Evolutionary conservation across 2,329 filamentous ascomycete genomes (phyloP).

Genomic region (Eurotiales sp.): DNA sequence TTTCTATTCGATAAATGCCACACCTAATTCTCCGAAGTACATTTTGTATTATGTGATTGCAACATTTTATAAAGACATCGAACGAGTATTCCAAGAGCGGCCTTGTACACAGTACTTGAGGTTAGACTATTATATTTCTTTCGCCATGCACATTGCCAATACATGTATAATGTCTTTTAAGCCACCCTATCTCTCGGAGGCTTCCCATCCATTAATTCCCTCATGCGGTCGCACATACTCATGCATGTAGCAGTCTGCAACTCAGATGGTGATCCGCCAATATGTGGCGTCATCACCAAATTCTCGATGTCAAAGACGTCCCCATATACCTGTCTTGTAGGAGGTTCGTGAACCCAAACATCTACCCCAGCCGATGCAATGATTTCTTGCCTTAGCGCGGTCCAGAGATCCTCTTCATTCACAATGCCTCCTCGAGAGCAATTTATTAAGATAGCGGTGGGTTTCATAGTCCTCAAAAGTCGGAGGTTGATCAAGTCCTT

Average conservation of each 20-base stretch:
- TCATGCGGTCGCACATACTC: conserved; percentile 16
- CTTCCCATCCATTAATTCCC: conserved; percentile 13
- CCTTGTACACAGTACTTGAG: no score
- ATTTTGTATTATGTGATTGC: no score
- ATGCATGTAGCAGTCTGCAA: conserved; percentile 13
- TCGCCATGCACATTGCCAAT: no score
- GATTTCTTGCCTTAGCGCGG: background rate
- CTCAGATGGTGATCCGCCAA: conserved; percentile 6
- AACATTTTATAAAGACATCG: no score
- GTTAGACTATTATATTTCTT: no score
- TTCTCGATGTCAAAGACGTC: conserved; percentile 5
- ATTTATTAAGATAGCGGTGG: conserved; percentile 7
- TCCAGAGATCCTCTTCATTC: conserved; percentile 4
- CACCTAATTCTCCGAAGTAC: no score
- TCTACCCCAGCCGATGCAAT: conserved; percentile 10
- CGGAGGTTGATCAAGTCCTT: conserved; percentile 4
- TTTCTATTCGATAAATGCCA: no score
- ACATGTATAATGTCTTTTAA: background rate
- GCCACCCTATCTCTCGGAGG: conserved; percentile 13
- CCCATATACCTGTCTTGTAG: conserved; percentile 4
- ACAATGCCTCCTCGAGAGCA: conserved; percentile 6
- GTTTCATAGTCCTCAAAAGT: conserved; percentile 5
- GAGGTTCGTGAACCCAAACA: conserved; percentile 9
- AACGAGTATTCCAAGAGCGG: no score
- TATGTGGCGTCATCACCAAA: conserved; percentile 7